Percentiles rank a stretch among this genome's conserved stretches.
Evolutionary conservation across 2,329 filamentous ascomycete species (phyloP).

Genomic region (Zymoseptoria brevis): DNA sequence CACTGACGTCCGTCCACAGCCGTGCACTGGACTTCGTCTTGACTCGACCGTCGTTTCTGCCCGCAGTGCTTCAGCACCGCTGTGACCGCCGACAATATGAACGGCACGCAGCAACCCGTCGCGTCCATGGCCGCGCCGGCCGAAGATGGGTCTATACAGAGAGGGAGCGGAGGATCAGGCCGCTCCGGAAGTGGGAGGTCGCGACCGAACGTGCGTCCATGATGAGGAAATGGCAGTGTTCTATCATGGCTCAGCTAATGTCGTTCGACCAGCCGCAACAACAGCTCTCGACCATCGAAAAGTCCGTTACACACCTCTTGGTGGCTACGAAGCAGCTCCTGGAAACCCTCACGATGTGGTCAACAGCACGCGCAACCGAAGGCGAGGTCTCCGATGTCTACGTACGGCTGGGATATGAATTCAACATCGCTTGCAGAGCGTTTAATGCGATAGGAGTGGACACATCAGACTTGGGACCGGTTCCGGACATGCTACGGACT

Average conservation of each 20-base stretch:
- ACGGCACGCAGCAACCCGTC: slow-evolving; percentile 10
- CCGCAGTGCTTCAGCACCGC: not conserved
- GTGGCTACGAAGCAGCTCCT: slow-evolving; percentile 97
- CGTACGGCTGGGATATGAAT: slow-evolving; percentile 93
- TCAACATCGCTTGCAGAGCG: slow-evolving; percentile 96
- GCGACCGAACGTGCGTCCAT: slow-evolving; percentile 21
- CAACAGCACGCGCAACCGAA: slow-evolving; percentile 81
- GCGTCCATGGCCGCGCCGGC: slow-evolving; percentile 13
- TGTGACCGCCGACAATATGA: slow-evolving; percentile 5
- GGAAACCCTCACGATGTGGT: slow-evolving; percentile 97
- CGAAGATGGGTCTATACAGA: slow-evolving; percentile 14
- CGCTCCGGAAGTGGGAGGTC: slow-evolving; percentile 19
- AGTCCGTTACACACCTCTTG: slow-evolving; percentile 93
- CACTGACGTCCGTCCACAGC: not conserved
- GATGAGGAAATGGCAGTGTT: not conserved
- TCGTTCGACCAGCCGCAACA: slow-evolving; percentile 51
- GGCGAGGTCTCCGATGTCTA: slow-evolving; percentile 97
- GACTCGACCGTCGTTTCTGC: not conserved
- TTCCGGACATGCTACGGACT: slow-evolving; percentile 79
- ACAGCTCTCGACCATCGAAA: slow-evolving; percentile 92
- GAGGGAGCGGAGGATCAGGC: slow-evolving; percentile 23
- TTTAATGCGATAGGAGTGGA: slow-evolving; percentile 97
- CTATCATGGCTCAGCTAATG: slow-evolving; percentile 7
- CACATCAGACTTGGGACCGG: slow-evolving; percentile 85
- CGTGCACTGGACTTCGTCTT: not conserved